A percentile compares a stretch with the other conserved stretches of the same genome.
phyloP scores from a whole-genome alignment of 495 filamentous ascomycete genomes.

The Oidiodendron maius region DNA sequence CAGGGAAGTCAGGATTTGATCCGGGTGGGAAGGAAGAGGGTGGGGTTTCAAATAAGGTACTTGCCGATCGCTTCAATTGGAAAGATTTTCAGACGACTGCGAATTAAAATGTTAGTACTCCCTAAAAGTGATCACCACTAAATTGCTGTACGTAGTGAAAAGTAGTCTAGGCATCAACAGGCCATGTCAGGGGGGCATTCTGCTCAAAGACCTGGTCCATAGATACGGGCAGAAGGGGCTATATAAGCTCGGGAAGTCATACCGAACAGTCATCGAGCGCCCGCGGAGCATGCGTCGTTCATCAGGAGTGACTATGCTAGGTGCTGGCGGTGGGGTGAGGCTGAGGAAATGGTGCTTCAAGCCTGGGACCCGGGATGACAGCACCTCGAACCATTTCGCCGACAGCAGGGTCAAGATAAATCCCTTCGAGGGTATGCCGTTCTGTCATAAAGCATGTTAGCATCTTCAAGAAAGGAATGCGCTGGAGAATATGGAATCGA shows the following conservation, averaged over 20 bases:
- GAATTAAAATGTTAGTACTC: slow-evolving; percentile 33
- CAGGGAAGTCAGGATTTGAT: slow-evolving; percentile 22
- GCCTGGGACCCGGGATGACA: slow-evolving; percentile 54
- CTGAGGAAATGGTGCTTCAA: slow-evolving; percentile 72
- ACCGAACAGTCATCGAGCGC: slow-evolving; percentile 3
- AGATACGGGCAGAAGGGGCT: slow-evolving; percentile 34
- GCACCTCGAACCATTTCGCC: slow-evolving; percentile 74
- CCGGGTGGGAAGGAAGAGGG: no score
- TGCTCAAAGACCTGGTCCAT: slow-evolving; percentile 62
- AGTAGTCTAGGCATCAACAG: background rate
- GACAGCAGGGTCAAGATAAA: slow-evolving; percentile 75
- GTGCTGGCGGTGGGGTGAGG: slow-evolving; percentile 52
- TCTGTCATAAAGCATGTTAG: slow-evolving; percentile 25
- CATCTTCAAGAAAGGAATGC: slow-evolving; percentile 5
- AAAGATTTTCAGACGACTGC: slow-evolving; percentile 70
- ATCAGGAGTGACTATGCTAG: slow-evolving; percentile 25
- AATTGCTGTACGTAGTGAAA: slow-evolving; percentile 1
- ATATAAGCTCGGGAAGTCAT: slow-evolving; percentile 1
- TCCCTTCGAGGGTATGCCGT: slow-evolving; percentile 80
- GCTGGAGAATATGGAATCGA: slow-evolving; percentile 6
- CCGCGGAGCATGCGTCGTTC: slow-evolving; percentile 3
- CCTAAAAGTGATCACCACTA: slow-evolving; percentile 49
- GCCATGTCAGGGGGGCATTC: background rate
- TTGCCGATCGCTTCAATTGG: slow-evolving; percentile 61
- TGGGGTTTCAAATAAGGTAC: slow-evolving; percentile 3